A percentile compares a stretch with the other conserved stretches of the same genome.
Evolutionary conservation across 768 basidiomycete species (phyloP).

Genomic region (Rhodosporidiobolus sp.): DNA sequence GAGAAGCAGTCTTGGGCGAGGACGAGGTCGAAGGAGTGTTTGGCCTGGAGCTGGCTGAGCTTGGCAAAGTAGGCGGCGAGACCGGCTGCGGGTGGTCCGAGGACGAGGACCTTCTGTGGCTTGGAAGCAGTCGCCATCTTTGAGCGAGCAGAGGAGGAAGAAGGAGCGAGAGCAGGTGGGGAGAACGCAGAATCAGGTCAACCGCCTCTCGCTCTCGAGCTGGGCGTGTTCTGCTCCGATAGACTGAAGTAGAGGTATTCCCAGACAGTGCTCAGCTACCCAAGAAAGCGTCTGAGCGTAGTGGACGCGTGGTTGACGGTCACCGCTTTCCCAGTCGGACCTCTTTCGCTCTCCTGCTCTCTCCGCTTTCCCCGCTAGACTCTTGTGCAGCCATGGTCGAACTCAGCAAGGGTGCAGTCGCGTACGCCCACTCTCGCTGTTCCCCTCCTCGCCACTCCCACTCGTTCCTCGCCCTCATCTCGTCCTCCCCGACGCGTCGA

Average conservation of each 20-base stretch:
- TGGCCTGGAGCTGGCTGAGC: slow-evolving; percentile 76
- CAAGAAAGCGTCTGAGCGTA: no score
- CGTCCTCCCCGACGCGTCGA: not conserved
- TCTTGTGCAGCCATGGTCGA: not conserved
- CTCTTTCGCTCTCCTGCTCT: not conserved
- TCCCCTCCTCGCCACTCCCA: not conserved
- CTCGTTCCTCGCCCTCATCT: not conserved
- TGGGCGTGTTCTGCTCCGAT: not conserved
- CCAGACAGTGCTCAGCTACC: no score
- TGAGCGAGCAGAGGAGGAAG: not conserved
- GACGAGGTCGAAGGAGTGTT: slow-evolving; percentile 85
- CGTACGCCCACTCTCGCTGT: not conserved
- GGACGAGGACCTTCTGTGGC: slow-evolving; percentile 29
- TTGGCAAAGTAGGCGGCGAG: slow-evolving; percentile 74
- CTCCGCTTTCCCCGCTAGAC: not conserved
- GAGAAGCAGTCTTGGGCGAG: slow-evolving; percentile 85
- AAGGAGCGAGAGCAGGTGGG: not conserved
- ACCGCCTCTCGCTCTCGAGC: no score
- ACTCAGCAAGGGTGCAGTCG: slow-evolving; percentile 15
- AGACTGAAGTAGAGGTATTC: no score
- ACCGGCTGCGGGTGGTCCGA: slow-evolving; percentile 44
- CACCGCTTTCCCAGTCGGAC: no score
- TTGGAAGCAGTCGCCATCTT: slow-evolving; percentile 2
- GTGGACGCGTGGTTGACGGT: no score
- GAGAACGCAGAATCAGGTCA: not conserved